Conservation (phyloP, 2,329 filamentous ascomycete genomes). For the Lachnellula suecica region DNA sequence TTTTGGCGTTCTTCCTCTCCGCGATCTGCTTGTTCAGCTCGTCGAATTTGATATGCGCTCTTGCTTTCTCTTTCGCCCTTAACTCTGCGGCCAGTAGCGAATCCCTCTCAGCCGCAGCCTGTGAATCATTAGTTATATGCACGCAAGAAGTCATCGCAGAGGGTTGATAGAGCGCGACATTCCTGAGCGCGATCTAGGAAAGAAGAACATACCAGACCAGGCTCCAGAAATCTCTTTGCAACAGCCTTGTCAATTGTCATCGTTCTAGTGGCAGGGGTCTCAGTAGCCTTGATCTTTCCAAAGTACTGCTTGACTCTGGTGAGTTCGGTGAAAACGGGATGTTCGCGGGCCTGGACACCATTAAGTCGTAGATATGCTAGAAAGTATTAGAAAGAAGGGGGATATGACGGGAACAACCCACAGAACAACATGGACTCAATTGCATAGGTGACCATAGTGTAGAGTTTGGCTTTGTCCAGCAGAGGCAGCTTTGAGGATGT, state of each 20-base stretch:
- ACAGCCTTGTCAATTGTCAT: conserved; percentile 68
- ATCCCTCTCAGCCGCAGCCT: conserved; percentile 46
- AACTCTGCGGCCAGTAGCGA: conserved; percentile 48
- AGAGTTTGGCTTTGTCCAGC: conserved; percentile 93
- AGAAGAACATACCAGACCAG: conserved; percentile 64
- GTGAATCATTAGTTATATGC: conserved; percentile 16
- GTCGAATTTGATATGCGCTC: conserved; percentile 46
- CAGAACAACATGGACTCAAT: conserved; percentile 90
- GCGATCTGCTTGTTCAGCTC: conserved; percentile 38
- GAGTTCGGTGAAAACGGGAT: conserved; percentile 83
- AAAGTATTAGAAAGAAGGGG: not conserved
- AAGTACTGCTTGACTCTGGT: conserved; percentile 89
- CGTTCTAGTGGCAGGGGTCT: conserved; percentile 57
- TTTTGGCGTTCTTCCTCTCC: conserved; percentile 32
- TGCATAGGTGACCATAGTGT: conserved; percentile 83
- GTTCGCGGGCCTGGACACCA: conserved; percentile 77
- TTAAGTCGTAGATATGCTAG: conserved; percentile 75
- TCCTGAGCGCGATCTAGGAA: no score
- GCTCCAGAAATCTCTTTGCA: conserved; percentile 77
- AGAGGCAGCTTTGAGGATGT: conserved; percentile 78
- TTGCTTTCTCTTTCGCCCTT: conserved; percentile 48
- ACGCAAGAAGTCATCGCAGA: no score
- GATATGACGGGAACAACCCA: conserved; percentile 40
- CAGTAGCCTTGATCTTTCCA: conserved; percentile 79
- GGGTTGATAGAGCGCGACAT: no score